Conservation (phyloP, 208 protist genomes). For the Acanthamoeba castellanii region DNA sequence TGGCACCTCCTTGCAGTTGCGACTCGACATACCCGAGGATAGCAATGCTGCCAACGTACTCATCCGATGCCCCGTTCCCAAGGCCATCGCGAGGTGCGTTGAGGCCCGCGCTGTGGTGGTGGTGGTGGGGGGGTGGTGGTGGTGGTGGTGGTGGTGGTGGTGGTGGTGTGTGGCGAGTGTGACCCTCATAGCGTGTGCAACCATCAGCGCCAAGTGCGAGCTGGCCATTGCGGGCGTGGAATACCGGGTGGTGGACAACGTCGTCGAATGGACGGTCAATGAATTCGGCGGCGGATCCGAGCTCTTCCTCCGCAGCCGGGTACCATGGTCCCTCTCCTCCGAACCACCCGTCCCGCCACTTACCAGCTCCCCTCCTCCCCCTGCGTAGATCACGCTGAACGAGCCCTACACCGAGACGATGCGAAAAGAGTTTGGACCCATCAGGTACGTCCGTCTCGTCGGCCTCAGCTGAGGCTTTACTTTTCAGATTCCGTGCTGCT, state of each 20-base stretch:
- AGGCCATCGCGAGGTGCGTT: slow-evolving; percentile 46
- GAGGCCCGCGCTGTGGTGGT: too few relatives aligned
- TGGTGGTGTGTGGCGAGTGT: background rate
- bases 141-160: too few relatives aligned
- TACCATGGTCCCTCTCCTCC: background rate
- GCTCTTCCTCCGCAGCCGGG: slow-evolving; percentile 77
- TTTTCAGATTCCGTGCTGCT: background rate
- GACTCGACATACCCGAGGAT: slow-evolving; percentile 64
- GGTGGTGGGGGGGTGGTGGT: too few relatives aligned
- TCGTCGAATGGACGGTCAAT: slow-evolving; percentile 91
- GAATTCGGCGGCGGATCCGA: slow-evolving; percentile 90
- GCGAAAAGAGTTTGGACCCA: slow-evolving; percentile 81
- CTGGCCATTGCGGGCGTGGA: slow-evolving; percentile 78
- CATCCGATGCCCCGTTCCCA: slow-evolving; percentile 80
- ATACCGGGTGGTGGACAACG: slow-evolving; percentile 87
- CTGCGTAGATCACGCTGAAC: slow-evolving; percentile 13
- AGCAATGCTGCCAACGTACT: slow-evolving; percentile 79
- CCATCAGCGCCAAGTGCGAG: slow-evolving; percentile 65
- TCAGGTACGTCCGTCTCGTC: slow-evolving; percentile 34
- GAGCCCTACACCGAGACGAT: slow-evolving; percentile 82
- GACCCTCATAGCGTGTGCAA: background rate
- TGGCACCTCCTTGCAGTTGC: too few relatives aligned
- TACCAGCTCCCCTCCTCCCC: background rate
- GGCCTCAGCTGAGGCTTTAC: background rate
- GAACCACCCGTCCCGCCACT: background rate